Evolutionary conservation across 2,329 filamentous ascomycete species (phyloP), one percentile per base, ranked within the genome.

Genomic region (Plectosphaerella sp.): DNA sequence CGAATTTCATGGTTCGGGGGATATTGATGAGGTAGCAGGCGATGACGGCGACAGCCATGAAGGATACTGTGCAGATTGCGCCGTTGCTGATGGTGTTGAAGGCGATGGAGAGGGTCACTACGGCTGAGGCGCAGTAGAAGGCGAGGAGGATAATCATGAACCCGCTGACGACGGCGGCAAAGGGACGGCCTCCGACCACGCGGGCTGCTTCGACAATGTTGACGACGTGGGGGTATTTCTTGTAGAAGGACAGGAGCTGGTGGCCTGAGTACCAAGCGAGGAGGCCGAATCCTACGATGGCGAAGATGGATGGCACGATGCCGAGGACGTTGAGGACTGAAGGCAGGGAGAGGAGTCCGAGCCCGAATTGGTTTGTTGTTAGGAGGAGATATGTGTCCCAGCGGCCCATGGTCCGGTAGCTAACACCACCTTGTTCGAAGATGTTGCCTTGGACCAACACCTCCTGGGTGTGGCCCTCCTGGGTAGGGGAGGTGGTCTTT

Each of bases 91-190:
- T 84, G 47, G 84, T 87, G 70, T 88, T 88, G 59, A 88, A 75
- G 61, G 85, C 87, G 60, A 86, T 80, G 45, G 84, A 80, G 46
- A 85, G 82, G 3, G 83, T 81, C 48, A 88, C 73, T 60, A 82
- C 84, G 61, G 87, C 84, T 53, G 87, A 77, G 43, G 81, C 83
- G 70, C 81, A 78, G 54, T 87, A 87, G 68, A 87, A 86, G 48
- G 83, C 87, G 63, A 89, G 87, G 72, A 89, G 88, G 57, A 89
- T 64, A 10, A 89, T 63, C 64, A 89, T 86, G 75, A 87, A 18
- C 7, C 37, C 14, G 16, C 37, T 41, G 37, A 18, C 37, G 37
- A 41, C 14, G 14, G 14, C 37, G 14, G 37, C 37, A 41, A 41
- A 41, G 8, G 37, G 37, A 18, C 37, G 37, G 10, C 37, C 37